These are phyloP conservation scores for Umbelopsis isabellina DNA, from an alignment of 192 early-diverging fungal species.

Conservation along the genomic window DNA sequence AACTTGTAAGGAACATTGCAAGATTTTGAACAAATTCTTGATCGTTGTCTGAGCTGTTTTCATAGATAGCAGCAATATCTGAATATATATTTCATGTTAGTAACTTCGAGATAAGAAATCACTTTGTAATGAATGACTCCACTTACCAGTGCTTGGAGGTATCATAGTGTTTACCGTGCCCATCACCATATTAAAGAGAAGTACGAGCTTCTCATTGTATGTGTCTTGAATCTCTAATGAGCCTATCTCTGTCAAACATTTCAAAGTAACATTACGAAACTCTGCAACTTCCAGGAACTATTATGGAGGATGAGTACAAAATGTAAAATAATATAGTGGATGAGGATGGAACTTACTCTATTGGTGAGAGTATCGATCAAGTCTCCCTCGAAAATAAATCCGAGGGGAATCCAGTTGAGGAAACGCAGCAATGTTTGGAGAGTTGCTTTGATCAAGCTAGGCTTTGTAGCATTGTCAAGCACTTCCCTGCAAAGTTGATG, in stretches of 20 bases:
- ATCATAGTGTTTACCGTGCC: constrained; percentile 68
- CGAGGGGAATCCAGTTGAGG: constrained; percentile 97
- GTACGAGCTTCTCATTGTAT: constrained; percentile 85
- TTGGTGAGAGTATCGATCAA: constrained; percentile 83
- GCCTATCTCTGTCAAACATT: constrained; percentile 98
- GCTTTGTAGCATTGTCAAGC: constrained; percentile 87
- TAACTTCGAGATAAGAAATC: neutral
- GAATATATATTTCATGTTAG: constrained; percentile 4
- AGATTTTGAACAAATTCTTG: constrained; percentile 98
- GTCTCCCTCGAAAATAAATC: constrained; percentile 97
- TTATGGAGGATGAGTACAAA: constrained; percentile 20
- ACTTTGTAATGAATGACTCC: neutral
- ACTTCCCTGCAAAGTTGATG: constrained; percentile 95
- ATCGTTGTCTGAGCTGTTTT: constrained; percentile 83
- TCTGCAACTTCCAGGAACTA: constrained; percentile 85
- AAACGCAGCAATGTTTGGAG: constrained; percentile 94
- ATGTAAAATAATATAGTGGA: neutral
- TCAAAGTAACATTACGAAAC: constrained; percentile 92
- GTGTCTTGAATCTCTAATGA: constrained; percentile 77
- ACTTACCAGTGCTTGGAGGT: constrained; percentile 67
- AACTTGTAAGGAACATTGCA: constrained; percentile 88
- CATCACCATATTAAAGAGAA: constrained; percentile 87
- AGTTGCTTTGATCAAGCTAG: constrained; percentile 89
- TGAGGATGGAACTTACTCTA: constrained; percentile 55
- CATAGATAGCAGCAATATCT: constrained; percentile 85